These are phyloP conservation scores for Macrolepiota albuminosa DNA, from an alignment of 768 basidiomycete species.

Conservation along the genomic window DNA sequence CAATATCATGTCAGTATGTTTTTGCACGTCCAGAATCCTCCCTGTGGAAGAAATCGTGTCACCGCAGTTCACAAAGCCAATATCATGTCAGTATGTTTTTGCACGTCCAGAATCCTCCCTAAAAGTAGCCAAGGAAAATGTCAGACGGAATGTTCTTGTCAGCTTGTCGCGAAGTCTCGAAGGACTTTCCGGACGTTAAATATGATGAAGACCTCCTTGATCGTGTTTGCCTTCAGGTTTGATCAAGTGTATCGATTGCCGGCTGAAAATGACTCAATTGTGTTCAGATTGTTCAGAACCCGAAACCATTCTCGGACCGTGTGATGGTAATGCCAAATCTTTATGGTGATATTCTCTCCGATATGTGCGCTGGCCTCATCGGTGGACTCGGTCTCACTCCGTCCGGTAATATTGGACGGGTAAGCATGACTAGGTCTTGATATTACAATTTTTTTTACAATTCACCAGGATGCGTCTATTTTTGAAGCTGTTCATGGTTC, in stretches of 20 bases:
- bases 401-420: constrained; percentile 95
- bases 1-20: constrained; percentile 99
- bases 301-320: constrained; percentile 86
- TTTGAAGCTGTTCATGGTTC: constrained; percentile 99
- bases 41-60: constrained; percentile 84
- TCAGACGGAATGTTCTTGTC: constrained; percentile 99
- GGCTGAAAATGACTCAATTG: not conserved
- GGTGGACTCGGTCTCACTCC: constrained; percentile 97
- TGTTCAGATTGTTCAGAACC: constrained; percentile 82
- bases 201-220: constrained; percentile 98
- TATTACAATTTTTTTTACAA: constrained; percentile 11
- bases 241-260: constrained; percentile 10
- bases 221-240: constrained; percentile 88
- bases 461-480: constrained; percentile 86
- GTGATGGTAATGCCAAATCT: constrained; percentile 99
- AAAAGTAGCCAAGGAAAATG: constrained; percentile 77
- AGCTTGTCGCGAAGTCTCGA: constrained; percentile 93
- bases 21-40: no score
- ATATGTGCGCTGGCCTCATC: constrained; percentile 98
- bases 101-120: constrained; percentile 6
- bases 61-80: constrained; percentile 99
- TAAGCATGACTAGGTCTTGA: constrained; percentile 30
- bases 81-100: constrained; percentile 72
- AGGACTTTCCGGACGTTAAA: constrained; percentile 87
- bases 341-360: constrained; percentile 92